Conservation (phyloP, 2,329 filamentous ascomycete genomes). For the Calonectria leucothoes region DNA sequence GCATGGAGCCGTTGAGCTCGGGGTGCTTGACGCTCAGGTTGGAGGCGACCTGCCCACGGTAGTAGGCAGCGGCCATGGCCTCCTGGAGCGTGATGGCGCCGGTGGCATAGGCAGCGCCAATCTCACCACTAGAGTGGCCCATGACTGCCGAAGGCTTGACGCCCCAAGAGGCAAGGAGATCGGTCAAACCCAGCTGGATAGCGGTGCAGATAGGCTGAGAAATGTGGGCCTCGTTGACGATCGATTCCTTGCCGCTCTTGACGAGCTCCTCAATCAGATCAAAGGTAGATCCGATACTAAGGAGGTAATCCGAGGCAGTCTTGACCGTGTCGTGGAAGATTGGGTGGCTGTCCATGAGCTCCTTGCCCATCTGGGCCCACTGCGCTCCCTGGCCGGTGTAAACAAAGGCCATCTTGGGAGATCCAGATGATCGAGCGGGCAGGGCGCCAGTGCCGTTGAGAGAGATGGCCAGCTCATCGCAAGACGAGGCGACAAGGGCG, state of each 20-base stretch:
- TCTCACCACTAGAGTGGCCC: slow-evolving; percentile 62
- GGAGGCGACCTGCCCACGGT: slow-evolving; percentile 57
- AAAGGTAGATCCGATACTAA: slow-evolving; percentile 49
- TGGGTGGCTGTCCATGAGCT: slow-evolving; percentile 49
- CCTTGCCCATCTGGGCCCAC: slow-evolving; percentile 52
- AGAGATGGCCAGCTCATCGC: slow-evolving; percentile 56
- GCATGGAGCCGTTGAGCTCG: slow-evolving; percentile 61
- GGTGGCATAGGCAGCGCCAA: slow-evolving; percentile 58
- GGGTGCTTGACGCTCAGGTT: slow-evolving; percentile 55
- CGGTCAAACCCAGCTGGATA: slow-evolving; percentile 59
- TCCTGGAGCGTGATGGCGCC: slow-evolving; percentile 57
- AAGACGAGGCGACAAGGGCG: slow-evolving; percentile 56
- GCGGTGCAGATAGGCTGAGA: slow-evolving; percentile 58
- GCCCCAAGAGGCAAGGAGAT: slow-evolving; percentile 56
- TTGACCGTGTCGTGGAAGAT: slow-evolving; percentile 49
- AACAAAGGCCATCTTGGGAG: slow-evolving; percentile 45
- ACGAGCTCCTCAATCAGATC: slow-evolving; percentile 51
- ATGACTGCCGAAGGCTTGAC: slow-evolving; percentile 53
- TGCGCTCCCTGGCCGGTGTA: slow-evolving; percentile 56
- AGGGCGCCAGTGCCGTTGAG: slow-evolving; percentile 49
- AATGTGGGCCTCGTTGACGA: slow-evolving; percentile 53
- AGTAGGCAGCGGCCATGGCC: slow-evolving; percentile 62
- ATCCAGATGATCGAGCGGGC: slow-evolving; percentile 28
- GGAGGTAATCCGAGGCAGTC: slow-evolving; percentile 47
- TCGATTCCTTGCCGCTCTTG: slow-evolving; percentile 47